Evolutionary conservation across 1,284 basidiomycete genomes (phyloP), one percentile per base, ranked within the genome.

Genomic region (Irpex lacteus): DNA sequence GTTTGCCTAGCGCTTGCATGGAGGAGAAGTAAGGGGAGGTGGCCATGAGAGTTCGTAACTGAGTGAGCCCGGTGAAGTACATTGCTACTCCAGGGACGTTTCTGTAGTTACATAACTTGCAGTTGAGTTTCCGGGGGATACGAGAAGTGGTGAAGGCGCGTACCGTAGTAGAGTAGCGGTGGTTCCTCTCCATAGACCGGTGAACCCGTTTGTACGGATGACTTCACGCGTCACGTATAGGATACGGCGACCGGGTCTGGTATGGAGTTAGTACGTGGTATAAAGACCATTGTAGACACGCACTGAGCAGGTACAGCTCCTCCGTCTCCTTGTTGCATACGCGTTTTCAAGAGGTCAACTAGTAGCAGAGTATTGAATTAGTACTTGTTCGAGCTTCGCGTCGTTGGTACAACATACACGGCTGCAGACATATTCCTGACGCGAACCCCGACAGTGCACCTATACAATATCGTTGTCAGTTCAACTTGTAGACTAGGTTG

Each of bases 41-140:
- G 1, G 91, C 86, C 82, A 95, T 86, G 53, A 85, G 67, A 1
- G 83, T 81, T 7, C 96, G 89, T 53, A 96, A 79, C 66, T 94
- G 86, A 8, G 91, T 94, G 50, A 98, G 80, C 59, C 88, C 84
- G 8, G 96, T 94, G 81, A 98, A 94, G 80, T 98, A 98, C 60
- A 96, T 76, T 2, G 95, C 95, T 7, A 98, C 93, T 5, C 96
- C 96, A 0, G 96, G 96, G 2, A 98, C 89, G 73, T 97, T 98
- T 54, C 95, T 96, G 70, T 38, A 58, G 55, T 9, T n/a, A 21
- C n/a, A 1, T 47, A 62, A 32, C 26, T 32, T 50, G 21, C 52
- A 37, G 56, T 34, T 36, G 40, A 62, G 44, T 19, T 36, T 47
- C 50, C 50, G 26, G 18, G 50, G 8, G 19, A 9, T 53, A 11